These are phyloP conservation scores for Byssothecium circinans DNA, from an alignment of 2,329 filamentous ascomycete species.

Conservation along the genomic window DNA sequence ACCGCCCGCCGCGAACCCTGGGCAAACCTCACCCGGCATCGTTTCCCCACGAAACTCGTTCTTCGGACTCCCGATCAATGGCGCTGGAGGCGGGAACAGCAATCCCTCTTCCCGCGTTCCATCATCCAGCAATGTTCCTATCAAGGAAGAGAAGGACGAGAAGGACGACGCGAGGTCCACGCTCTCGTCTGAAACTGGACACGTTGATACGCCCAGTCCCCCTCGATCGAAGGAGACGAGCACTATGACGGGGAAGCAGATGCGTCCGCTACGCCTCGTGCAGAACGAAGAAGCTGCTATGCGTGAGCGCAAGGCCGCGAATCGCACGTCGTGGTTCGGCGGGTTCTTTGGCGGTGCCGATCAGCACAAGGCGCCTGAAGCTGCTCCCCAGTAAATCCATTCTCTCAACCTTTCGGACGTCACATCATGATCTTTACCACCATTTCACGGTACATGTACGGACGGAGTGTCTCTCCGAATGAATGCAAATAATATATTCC, in stretches of 20 bases:
- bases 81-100: constrained; percentile 41
- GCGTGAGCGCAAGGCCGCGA: constrained; percentile 47
- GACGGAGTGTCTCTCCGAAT: too few species aligned
- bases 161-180: constrained; percentile 19
- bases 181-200: constrained; percentile 19
- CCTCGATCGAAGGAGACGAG: constrained; percentile 60
- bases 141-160: constrained; percentile 26
- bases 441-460: neutral
- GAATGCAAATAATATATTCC: too few species aligned
- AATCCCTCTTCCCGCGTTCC: constrained; percentile 48
- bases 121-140: constrained; percentile 29
- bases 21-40: constrained; percentile 51
- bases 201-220: constrained; percentile 47
- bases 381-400: neutral
- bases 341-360: constrained; percentile 47
- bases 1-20: constrained; percentile 40
- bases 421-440: constrained; percentile 1
- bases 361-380: constrained; percentile 17
- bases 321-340: constrained; percentile 51
- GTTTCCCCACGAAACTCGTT: constrained; percentile 42
- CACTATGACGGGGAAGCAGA: constrained; percentile 63
- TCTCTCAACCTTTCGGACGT: neutral
- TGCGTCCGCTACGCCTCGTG: constrained; percentile 82
- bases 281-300: constrained; percentile 61
- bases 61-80: constrained; percentile 45